Conservation (phyloP, 2,329 filamentous ascomycete species). For the Orbilia javanica region DNA sequence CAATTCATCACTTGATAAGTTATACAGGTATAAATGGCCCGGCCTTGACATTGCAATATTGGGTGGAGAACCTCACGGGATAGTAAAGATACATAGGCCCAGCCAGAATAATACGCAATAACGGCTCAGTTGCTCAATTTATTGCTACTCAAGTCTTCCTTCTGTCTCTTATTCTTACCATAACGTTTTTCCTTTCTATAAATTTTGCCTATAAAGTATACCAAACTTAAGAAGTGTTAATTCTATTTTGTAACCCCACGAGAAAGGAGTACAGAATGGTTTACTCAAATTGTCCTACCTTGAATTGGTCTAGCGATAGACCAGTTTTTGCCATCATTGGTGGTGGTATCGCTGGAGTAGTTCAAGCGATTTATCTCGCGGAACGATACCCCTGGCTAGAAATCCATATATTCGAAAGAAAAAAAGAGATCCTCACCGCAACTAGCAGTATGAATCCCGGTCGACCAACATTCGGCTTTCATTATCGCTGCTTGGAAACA, state of each 20-base stretch:
- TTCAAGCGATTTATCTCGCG: slow-evolving; percentile 37
- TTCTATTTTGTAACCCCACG: background rate
- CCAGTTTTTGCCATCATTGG: slow-evolving; percentile 31
- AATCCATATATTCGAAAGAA: slow-evolving; percentile 34
- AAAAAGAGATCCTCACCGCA: slow-evolving; percentile 29
- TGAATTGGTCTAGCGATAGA: slow-evolving; percentile 13
- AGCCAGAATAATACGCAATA: no score
- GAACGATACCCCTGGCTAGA: slow-evolving; percentile 31
- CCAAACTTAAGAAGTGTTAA: background rate
- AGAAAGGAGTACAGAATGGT: slow-evolving; percentile 45
- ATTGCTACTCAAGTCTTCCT: no score
- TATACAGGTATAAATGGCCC: no score
- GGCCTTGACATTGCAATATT: no score
- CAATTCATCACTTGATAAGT: no score
- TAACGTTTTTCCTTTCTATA: no score
- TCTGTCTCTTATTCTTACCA: no score
- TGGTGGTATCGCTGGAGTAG: slow-evolving; percentile 38
- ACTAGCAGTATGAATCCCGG: slow-evolving; percentile 44
- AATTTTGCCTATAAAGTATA: no score
- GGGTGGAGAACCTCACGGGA: no score
- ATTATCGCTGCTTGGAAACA: slow-evolving; percentile 33
- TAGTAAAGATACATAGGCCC: no score
- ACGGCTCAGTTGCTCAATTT: no score
- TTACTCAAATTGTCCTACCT: slow-evolving; percentile 12
- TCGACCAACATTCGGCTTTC: slow-evolving; percentile 38